These are phyloP conservation scores for Aspergillus hiratsukae DNA, from an alignment of 2,329 filamentous ascomycete species.

Conservation along the genomic window DNA sequence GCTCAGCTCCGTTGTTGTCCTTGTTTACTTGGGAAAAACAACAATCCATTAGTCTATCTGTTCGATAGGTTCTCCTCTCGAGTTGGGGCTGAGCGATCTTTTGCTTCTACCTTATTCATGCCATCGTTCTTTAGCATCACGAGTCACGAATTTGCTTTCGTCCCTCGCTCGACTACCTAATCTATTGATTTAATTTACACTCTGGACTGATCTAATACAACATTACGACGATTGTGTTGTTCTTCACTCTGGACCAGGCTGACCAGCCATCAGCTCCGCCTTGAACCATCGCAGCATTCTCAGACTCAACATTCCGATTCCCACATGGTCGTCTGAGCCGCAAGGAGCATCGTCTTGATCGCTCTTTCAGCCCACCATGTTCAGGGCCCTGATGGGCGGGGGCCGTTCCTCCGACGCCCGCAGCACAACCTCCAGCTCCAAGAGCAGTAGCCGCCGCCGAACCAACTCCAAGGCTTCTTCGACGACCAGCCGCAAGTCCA, in stretches of 20 bases:
- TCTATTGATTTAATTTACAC: not conserved
- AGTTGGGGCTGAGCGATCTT: not conserved
- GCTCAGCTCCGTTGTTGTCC: constrained; percentile 23
- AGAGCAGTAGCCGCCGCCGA: constrained; percentile 28
- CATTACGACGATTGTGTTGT: not conserved
- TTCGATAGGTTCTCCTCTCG: not conserved
- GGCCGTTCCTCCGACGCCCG: constrained; percentile 31
- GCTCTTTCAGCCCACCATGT: constrained; percentile 31
- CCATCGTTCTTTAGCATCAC: not conserved
- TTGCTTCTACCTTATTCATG: not conserved
- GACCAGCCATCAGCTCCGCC: not conserved
- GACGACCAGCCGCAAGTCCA: constrained; percentile 35
- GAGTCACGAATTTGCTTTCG: not conserved
- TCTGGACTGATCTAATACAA: not conserved
- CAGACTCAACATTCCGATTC: constrained; percentile 2
- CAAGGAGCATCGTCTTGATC: constrained; percentile 19
- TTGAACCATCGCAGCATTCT: not conserved
- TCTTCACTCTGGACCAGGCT: not conserved
- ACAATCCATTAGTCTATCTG: constrained; percentile 11
- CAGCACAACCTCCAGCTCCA: constrained; percentile 28
- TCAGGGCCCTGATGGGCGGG: constrained; percentile 37
- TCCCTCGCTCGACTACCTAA: not conserved
- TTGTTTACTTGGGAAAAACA: constrained; percentile 30
- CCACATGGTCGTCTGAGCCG: constrained; percentile 26
- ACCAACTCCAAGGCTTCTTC: constrained; percentile 29